These are phyloP conservation scores for Alloteropsis semialata DNA, from an alignment of 176 grass and related monocot species.

Conservation along the genomic window DNA sequence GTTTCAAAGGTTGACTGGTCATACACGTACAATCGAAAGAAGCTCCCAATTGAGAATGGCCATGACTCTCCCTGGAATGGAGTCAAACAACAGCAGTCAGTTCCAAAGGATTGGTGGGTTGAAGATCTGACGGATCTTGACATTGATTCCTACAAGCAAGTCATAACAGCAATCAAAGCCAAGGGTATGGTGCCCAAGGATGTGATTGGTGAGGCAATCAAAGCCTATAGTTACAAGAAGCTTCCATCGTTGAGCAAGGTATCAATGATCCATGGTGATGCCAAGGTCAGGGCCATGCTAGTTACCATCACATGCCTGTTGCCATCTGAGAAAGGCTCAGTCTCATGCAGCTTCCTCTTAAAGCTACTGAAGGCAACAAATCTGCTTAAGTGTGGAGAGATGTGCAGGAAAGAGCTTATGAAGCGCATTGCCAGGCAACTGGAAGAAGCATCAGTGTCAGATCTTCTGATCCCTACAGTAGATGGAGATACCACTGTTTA, in stretches of 20 bases:
- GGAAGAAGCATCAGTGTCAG: slow-evolving; percentile 72
- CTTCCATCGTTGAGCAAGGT: slow-evolving; percentile 72
- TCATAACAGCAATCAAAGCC: slow-evolving; percentile 70
- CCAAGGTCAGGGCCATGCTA: slow-evolving; percentile 66
- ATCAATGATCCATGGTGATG: slow-evolving; percentile 71
- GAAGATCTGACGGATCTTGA: slow-evolving; percentile 83
- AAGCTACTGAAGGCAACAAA: slow-evolving; percentile 86
- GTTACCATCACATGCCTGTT: slow-evolving; percentile 85
- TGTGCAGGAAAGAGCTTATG: slow-evolving; percentile 79
- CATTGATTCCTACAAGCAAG: slow-evolving; percentile 72
- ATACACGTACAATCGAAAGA: slow-evolving; percentile 84
- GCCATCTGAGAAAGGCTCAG: slow-evolving; percentile 77
- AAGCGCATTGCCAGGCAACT: slow-evolving; percentile 85
- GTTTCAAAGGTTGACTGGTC: slow-evolving; percentile 94
- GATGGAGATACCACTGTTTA: slow-evolving; percentile 69
- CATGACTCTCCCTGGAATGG: slow-evolving; percentile 66
- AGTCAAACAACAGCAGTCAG: slow-evolving; percentile 58
- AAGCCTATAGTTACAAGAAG: slow-evolving; percentile 86
- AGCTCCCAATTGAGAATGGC: slow-evolving; percentile 67
- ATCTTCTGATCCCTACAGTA: slow-evolving; percentile 81
- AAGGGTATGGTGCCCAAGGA: slow-evolving; percentile 55
- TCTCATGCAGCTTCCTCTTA: slow-evolving; percentile 90
- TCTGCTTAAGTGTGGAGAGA: slow-evolving; percentile 59
- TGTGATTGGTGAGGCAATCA: slow-evolving; percentile 86
- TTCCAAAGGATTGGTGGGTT: slow-evolving; percentile 97